Conservation (phyloP, 2,329 filamentous ascomycete species). For the Ustulina deusta region DNA sequence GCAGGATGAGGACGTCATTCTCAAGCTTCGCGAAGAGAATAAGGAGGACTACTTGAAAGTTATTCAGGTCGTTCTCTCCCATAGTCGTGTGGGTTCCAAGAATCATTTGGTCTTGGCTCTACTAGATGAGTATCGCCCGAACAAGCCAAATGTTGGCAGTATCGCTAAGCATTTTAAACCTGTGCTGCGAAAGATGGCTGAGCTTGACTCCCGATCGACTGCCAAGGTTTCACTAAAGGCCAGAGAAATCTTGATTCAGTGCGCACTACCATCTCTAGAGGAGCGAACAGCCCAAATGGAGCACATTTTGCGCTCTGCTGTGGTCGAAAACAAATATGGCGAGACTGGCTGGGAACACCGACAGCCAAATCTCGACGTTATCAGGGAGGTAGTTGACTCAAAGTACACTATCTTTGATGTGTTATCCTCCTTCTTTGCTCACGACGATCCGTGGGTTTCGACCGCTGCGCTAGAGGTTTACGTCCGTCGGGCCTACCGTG, state of each 20-base stretch:
- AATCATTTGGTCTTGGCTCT: conserved; percentile 93
- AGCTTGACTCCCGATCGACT: conserved; percentile 85
- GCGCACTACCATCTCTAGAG: conserved; percentile 93
- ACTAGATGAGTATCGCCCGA: conserved; percentile 92
- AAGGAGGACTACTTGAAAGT: conserved; percentile 90
- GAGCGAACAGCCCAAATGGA: conserved; percentile 98
- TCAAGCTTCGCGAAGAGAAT: conserved; percentile 94
- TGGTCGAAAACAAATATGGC: conserved; percentile 96
- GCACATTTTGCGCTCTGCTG: conserved; percentile 94
- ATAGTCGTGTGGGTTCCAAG: conserved; percentile 92
- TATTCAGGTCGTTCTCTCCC: conserved; percentile 89
- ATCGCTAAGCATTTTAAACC: conserved; percentile 88
- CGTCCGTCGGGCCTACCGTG: conserved; percentile 94
- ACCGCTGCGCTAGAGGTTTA: conserved; percentile 96
- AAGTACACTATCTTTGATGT: conserved; percentile 99
- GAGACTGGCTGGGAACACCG: conserved; percentile 97
- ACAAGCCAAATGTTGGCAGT: conserved; percentile 90
- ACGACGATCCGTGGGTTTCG: conserved; percentile 93
- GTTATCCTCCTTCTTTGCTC: conserved; percentile 91
- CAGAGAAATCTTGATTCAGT: conserved; percentile 96
- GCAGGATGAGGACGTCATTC: conserved; percentile 92
- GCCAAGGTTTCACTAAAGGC: conserved; percentile 98
- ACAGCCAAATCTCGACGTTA: conserved; percentile 87
- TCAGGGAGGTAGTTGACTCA: conserved; percentile 98
- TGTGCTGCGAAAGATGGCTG: conserved; percentile 85